These are phyloP conservation scores for Ophiostoma novo-ulmi DNA, from an alignment of 2,329 filamentous ascomycete species.

Conservation along the genomic window DNA sequence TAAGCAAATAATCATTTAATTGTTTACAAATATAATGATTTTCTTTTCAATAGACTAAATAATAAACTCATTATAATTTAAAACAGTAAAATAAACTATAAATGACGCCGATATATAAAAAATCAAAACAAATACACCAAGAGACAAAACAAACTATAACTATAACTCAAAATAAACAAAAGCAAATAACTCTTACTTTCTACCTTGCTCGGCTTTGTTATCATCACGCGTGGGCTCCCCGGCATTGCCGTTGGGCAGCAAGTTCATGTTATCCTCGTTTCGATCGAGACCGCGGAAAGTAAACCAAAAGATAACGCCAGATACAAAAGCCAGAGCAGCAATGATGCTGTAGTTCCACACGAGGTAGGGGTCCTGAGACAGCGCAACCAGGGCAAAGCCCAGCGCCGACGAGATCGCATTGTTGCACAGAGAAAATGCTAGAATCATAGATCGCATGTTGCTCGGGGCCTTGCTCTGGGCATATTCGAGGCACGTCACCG, in stretches of 20 bases:
- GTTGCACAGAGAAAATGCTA: neutral
- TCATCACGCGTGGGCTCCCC: neutral
- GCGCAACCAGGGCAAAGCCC: slow-evolving; percentile 60
- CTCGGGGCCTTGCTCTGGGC: slow-evolving; percentile 58
- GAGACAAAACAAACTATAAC: neutral
- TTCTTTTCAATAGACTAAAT: too few species aligned
- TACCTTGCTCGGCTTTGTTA: neutral
- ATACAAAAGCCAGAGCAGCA: neutral
- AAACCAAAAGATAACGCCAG: neutral
- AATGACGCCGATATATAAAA: neutral
- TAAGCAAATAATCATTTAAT: too few species aligned
- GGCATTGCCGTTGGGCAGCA: neutral
- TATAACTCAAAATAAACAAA: neutral
- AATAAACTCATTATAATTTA: too few species aligned
- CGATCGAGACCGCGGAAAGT: neutral
- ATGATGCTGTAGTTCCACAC: neutral
- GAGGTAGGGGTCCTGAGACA: slow-evolving; percentile 53
- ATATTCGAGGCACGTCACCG: slow-evolving; percentile 64
- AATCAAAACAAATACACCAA: neutral
- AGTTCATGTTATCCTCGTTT: neutral
- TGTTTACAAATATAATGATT: too few species aligned
- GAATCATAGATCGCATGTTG: neutral
- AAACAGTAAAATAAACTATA: neutral
- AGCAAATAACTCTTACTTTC: neutral
- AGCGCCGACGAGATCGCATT: slow-evolving; percentile 62